phyloP scores from a whole-genome alignment of 2,329 filamentous ascomycete genomes.

The Colletotrichum noveboracense region DNA sequence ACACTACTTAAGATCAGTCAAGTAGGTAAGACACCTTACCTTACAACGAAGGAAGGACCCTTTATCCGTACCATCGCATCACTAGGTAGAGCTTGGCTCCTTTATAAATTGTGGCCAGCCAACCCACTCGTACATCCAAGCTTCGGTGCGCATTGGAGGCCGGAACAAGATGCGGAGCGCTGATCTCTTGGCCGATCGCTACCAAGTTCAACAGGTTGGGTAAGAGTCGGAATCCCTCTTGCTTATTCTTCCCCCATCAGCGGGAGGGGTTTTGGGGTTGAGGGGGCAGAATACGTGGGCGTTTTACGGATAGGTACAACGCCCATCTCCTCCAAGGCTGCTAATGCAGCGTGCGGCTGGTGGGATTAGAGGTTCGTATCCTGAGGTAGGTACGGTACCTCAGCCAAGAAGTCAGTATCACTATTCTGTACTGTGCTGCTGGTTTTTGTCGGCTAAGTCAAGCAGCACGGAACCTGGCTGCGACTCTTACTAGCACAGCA shows the following conservation, averaged over 20 bases:
- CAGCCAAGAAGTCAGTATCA: neutral
- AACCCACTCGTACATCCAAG: neutral
- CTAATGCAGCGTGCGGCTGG: neutral
- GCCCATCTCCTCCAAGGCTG: neutral
- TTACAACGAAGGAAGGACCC: neutral
- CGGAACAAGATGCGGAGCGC: neutral
- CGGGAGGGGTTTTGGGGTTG: too few relatives aligned
- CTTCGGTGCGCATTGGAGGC: neutral
- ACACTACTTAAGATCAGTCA: too few relatives aligned
- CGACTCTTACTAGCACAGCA: neutral
- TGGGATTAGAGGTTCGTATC: neutral
- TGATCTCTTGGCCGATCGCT: constrained; percentile 3
- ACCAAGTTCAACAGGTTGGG: neutral
- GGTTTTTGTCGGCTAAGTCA: neutral
- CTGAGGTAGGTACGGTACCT: neutral
- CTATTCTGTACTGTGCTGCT: too few relatives aligned
- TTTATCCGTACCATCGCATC: neutral
- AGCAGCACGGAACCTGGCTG: neutral
- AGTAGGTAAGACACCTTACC: too few relatives aligned
- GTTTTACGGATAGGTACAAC: too few relatives aligned
- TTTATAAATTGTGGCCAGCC: neutral
- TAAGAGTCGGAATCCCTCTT: neutral
- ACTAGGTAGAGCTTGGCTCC: neutral
- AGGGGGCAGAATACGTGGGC: too few relatives aligned
- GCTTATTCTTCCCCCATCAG: too few relatives aligned